Base-by-base conservation (phyloP, 371 early-diverging fungal genomes). In the Mortierella sp. region DNA sequence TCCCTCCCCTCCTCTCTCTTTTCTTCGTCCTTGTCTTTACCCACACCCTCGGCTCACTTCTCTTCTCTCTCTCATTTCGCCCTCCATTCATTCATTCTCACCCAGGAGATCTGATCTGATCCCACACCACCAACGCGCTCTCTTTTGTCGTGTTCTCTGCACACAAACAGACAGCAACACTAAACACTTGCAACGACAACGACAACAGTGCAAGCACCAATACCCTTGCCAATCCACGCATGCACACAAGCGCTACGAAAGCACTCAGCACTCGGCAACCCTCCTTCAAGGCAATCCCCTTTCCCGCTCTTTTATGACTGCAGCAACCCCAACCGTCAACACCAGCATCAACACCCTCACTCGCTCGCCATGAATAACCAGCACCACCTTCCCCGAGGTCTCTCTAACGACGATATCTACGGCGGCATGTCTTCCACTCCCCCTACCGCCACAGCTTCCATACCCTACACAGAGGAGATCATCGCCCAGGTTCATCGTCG, bases 401-500 rank as follows among this genome's bases (percentile, higher is more conserved):
- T 44, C 69, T 28, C 54, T 40, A 46, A 55, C 44, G 70, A 69
- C 14, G 59, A 71, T 24, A 37, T 59, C 71, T 55, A 34, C 34
- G 73, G 24, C 40, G 54, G 48, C 13, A 46, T 46, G 13, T 46
- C 48, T 13, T 24, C 64, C 37, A 19, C 14, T 40, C n/a, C n/a
- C 59, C 26, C 73, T 53, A 21, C 51, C 72, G 14, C 54, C 19
- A 53, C 72, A 21, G 34, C 54, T 14, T 46, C 72, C 72, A 72
- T 64, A 24, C 64, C 64, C 8, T 64, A 64, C 64, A 37, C 64
- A 21, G 64, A 64, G 40, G 64, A 64, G 37, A 19, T 8, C 37
- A 24, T 21, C 37, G 1, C 64, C 10, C 64, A 21, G 2, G 13
- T 24, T 16, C 84, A 84, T 28, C 80, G 73, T 5, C 77, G 78